Evolutionary conservation across 106 monocot genomes (phyloP), one percentile per base, ranked within the genome.

Genomic region (Apostasia ramifera): DNA sequence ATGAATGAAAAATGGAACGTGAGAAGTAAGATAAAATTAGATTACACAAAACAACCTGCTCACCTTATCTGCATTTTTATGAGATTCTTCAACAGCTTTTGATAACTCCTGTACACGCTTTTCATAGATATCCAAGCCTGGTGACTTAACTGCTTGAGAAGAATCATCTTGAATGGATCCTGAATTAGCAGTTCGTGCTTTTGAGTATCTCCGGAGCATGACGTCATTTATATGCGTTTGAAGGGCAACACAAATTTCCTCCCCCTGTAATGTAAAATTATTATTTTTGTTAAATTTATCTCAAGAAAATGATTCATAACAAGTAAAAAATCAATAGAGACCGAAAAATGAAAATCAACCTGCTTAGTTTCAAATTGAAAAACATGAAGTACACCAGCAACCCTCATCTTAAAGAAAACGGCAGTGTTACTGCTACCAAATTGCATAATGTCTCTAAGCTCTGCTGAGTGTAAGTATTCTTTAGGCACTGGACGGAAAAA

Each of bases 201-300:
- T 98, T 73, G 98, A 90, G 71, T 93, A 90, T 78, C 93, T 76
- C 8, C 90, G 89, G 37, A 98, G 87, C 93, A 98, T 98, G 52
- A 98, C 93, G 69, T 98, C 98, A 78, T 98, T 98, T 81, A 98
- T 98, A 72, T 98, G 98, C 78, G 98, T 98, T 77, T 98, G 98
- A 79, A 98, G 92, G 66, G 93, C 87, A 76, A 98, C 98, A 85
- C 98, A 98, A 62, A 98, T 90, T 85, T 98, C 98, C 68, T 98
- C 98, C 37, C 98, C 98, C 98, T 98, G 67, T 40, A 82, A 61
- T 9, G 47, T 6, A 4, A 42, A 3, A 48, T 40, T 38, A 53
- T 60, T 48, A 1, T 61, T 13, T 39, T 15, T 7, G 62, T 62
- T 9, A 62, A 1, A 44, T 44, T 44, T 13, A 42, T 62, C 62